These are phyloP conservation scores for Euphrasia confusa DNA, from an alignment of 257 asterid species.

Conservation along the genomic window DNA sequence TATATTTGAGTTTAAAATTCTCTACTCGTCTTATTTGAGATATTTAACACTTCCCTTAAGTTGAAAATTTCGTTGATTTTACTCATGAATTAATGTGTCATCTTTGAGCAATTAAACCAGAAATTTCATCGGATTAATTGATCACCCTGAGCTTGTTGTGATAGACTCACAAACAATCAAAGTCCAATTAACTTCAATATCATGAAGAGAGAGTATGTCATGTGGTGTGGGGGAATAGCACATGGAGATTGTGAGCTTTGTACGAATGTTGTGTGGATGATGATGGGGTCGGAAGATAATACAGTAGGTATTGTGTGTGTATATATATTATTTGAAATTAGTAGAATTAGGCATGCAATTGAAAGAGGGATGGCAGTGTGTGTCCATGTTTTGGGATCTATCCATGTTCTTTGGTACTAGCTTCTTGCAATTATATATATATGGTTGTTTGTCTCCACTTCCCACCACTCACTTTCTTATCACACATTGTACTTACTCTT, in stretches of 20 bases:
- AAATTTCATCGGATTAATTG: too few relatives aligned
- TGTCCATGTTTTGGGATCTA: constrained; percentile 74
- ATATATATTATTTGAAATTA: constrained; percentile 20
- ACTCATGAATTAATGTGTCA: too few relatives aligned
- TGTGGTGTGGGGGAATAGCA: constrained; percentile 51
- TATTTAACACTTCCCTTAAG: too few relatives aligned
- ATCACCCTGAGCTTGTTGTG: too few relatives aligned
- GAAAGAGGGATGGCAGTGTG: constrained; percentile 42
- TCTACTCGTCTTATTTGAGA: too few relatives aligned
- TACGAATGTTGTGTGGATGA: not conserved
- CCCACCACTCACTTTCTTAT: constrained; percentile 16
- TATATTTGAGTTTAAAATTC: too few relatives aligned
- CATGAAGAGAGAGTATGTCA: constrained; percentile 38
- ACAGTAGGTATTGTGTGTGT: too few relatives aligned
- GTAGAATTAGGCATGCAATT: not conserved
- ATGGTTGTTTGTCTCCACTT: constrained; percentile 30
- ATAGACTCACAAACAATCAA: too few relatives aligned
- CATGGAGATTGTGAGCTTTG: constrained; percentile 52
- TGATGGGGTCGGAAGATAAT: constrained; percentile 10
- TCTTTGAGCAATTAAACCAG: too few relatives aligned
- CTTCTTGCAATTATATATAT: constrained; percentile 39
- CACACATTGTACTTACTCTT: not conserved
- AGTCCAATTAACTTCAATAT: too few relatives aligned
- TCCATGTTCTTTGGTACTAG: constrained; percentile 65
- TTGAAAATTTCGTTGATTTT: too few relatives aligned